Evolutionary conservation across 2,329 filamentous ascomycete genomes (phyloP), one percentile per base, ranked within the genome.

Genomic region (Achaetomium macrosporum): DNA sequence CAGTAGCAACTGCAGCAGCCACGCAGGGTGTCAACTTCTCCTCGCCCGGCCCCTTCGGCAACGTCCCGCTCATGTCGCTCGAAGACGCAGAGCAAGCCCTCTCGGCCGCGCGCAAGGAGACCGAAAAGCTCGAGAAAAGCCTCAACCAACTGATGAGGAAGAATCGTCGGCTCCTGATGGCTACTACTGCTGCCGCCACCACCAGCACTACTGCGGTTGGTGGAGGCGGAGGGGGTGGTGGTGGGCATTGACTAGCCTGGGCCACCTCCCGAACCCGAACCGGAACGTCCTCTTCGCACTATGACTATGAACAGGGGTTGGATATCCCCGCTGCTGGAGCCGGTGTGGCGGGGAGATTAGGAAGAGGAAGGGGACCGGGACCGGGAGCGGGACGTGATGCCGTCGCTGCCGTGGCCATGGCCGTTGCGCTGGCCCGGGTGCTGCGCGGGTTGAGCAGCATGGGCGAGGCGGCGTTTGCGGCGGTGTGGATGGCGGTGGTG

Each of bases 31-130:
- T 41, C 50, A 56, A 51, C 47, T 41, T 53, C 40, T 33, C 47
- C 7, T 53, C 55, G 13, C 47, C 58, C 1, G 51, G 53, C 5
- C 66, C 70, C n/a, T 71, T 74, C 47, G 71, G 69, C 35, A 75
- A 72, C 53, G 78, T 81, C 57, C 76, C 77, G 5, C 68, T 82
- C 8, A 78, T 86, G 74, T 81, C 72, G 44, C 73, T 85, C 2
- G 77, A 84, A 57, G 84, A 87, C 54, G 78, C 82, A 2, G 84
- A 87, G 69, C 71, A 69, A 51, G 78, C 78, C 42, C 70, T 81
- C 41, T 61, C 65, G 19, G 66, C 74, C 36, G 76, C 79, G 29
- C 73, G 76, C 47, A 81, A 77, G 64, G 83, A 86, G 65, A 78
- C 78, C 7, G 82, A 85, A 58, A 77, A 73, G 61, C 65, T 84